Conservation (phyloP, 1,284 basidiomycete species). For the Filobasidium uniguttulatum region DNA sequence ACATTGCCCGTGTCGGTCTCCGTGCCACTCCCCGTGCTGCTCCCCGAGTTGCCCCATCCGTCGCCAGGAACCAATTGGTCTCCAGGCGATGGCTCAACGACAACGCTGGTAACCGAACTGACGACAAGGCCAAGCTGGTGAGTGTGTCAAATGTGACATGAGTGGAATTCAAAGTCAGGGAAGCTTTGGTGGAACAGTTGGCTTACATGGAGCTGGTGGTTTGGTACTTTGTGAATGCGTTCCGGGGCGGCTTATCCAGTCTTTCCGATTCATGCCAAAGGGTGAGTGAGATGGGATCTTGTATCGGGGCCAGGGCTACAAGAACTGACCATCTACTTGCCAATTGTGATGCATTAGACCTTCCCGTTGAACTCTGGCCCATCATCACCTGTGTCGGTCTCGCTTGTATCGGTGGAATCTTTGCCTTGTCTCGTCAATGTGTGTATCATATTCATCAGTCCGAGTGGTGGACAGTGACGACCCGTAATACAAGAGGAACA, state of each 20-base stretch:
- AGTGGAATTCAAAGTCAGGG: background rate
- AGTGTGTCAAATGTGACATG: background rate
- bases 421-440: conserved; percentile 16
- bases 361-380: conserved; percentile 37
- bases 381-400: conserved; percentile 32
- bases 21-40: conserved; percentile 13
- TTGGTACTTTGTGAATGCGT: background rate
- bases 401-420: conserved; percentile 27
- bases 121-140: conserved; percentile 14
- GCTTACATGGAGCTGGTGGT: background rate
- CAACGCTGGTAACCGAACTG: conserved; percentile 8
- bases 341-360: conserved; percentile 21
- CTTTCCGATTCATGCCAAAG: conserved; percentile 34
- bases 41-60: conserved; percentile 7
- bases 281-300: conserved; percentile 9
- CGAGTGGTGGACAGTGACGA: no score
- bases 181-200: background rate
- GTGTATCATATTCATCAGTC: background rate
- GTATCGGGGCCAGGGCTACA: background rate
- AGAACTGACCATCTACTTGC: background rate
- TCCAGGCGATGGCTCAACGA: conserved; percentile 12
- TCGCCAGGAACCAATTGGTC: conserved; percentile 7
- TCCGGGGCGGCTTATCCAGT: conserved; percentile 15
- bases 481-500: no score
- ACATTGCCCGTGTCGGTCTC: conserved; percentile 13